A percentile compares a stretch with the other conserved stretches of the same genome.
phyloP scores from a whole-genome alignment of 228 moss, liverwort and hornwort species.

The Sphagnum fallax region DNA sequence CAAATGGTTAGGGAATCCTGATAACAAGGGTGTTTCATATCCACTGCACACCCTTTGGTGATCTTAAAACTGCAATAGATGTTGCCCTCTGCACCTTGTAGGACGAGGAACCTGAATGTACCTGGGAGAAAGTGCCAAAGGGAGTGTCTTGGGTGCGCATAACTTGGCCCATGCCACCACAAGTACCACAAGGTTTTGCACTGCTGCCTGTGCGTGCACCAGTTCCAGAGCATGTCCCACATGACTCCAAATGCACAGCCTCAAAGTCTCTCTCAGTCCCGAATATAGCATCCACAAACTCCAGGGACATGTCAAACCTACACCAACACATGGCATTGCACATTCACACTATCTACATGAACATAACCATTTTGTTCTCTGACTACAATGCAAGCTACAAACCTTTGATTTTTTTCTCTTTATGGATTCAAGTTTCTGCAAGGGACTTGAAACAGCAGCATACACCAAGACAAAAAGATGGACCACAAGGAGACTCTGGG shows the following conservation, averaged over 20 bases:
- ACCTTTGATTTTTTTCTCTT: too few species aligned
- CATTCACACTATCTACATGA: too few species aligned
- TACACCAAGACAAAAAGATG: too few species aligned
- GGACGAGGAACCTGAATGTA: conserved; percentile 4
- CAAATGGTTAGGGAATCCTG: too few species aligned
- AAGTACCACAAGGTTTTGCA: conserved; percentile 71
- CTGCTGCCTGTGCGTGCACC: conserved; percentile 87
- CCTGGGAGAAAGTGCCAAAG: conserved; percentile 98
- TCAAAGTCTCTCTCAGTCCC: conserved; percentile 97
- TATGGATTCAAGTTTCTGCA: too few species aligned
- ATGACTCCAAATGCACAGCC: conserved; percentile 88
- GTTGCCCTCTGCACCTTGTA: neutral
- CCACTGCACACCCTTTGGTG: neutral
- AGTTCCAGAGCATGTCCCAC: conserved; percentile 74
- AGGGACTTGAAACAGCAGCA: too few species aligned
- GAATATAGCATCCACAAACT: conserved; percentile 88
- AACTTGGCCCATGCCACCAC: conserved; percentile 99
- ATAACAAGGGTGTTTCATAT: too few species aligned
- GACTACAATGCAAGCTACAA: too few species aligned
- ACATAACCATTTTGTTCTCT: too few species aligned
- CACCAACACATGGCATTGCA: neutral
- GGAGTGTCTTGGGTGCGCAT: conserved; percentile 99
- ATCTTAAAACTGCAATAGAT: neutral
- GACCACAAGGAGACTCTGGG: too few species aligned
- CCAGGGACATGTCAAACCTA: conserved; percentile 87